A percentile compares a stretch with the other conserved stretches of the same genome.
phyloP scores from a whole-genome alignment of 768 basidiomycete genomes.

The Pleurotus platypus region DNA sequence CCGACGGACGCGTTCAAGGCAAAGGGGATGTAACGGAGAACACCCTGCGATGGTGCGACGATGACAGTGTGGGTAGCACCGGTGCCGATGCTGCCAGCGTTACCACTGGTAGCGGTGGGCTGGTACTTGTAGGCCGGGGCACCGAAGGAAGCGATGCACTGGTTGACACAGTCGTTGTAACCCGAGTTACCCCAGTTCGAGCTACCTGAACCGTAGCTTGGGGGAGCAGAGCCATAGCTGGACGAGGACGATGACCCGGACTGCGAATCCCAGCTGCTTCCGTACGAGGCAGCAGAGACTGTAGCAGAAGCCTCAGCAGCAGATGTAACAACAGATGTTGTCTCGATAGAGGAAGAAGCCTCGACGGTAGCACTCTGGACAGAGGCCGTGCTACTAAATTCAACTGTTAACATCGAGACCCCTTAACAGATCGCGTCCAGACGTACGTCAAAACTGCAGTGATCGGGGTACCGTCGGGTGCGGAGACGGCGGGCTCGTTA shows the following conservation, averaged over 20 bases:
- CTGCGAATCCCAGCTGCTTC: constrained; percentile 15
- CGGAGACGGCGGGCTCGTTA: constrained; percentile 39
- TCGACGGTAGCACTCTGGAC: constrained; percentile 11
- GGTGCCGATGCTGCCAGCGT: constrained; percentile 34
- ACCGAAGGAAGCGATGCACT: constrained; percentile 66
- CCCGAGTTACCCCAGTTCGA: constrained; percentile 51
- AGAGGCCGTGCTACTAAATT: constrained; percentile 9
- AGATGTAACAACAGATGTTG: constrained; percentile 6
- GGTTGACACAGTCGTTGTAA: constrained; percentile 68
- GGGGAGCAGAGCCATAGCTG: constrained; percentile 21
- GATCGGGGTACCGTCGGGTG: constrained; percentile 40
- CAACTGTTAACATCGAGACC: too few species aligned
- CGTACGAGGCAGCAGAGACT: constrained; percentile 14
- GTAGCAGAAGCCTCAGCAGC: neutral
- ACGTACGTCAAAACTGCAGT: constrained; percentile 32
- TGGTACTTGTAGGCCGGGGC: constrained; percentile 27
- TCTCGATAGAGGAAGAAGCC: constrained; percentile 14
- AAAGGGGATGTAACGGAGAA: constrained; percentile 74
- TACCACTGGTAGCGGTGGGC: constrained; percentile 29
- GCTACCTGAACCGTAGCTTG: constrained; percentile 62
- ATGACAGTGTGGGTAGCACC: constrained; percentile 72
- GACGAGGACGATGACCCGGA: neutral
- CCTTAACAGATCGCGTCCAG: too few species aligned
- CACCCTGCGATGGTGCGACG: constrained; percentile 74
- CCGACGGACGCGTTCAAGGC: constrained; percentile 72